These are phyloP conservation scores for Endothia cerciana DNA, from an alignment of 2,329 filamentous ascomycete species.

Conservation along the genomic window DNA sequence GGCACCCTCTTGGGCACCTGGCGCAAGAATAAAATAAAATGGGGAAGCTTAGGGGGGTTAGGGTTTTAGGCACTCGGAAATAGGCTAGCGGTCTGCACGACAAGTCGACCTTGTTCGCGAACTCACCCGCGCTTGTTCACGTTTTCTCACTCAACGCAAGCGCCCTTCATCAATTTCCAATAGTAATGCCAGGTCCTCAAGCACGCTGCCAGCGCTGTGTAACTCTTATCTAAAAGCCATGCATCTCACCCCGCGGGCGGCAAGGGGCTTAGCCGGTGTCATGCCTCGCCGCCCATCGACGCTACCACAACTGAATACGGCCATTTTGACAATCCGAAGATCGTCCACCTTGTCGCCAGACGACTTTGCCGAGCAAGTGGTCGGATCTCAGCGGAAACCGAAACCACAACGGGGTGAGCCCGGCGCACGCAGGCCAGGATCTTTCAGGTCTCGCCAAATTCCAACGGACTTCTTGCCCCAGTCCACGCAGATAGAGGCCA, in stretches of 20 bases:
- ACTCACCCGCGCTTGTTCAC: neutral
- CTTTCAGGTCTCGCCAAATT: neutral
- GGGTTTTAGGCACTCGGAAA: neutral
- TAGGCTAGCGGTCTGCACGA: neutral
- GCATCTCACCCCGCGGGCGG: neutral
- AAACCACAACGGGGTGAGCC: neutral
- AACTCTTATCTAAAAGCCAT: neutral
- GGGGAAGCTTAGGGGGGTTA: too few relatives aligned
- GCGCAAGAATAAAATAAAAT: too few relatives aligned
- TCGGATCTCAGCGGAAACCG: neutral
- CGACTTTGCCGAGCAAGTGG: neutral
- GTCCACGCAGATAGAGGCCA: neutral
- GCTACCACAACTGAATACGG: neutral
- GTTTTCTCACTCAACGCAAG: neutral
- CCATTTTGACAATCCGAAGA: neutral
- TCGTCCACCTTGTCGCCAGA: neutral
- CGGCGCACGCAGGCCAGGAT: neutral
- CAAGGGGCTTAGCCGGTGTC: neutral
- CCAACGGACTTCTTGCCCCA: neutral
- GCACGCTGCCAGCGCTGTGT: neutral
- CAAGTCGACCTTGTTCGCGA: neutral
- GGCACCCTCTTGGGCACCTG: too few relatives aligned
- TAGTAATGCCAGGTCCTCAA: neutral
- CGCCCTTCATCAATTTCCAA: neutral
- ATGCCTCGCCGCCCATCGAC: neutral